phyloP scores from a whole-genome alignment of 1,284 basidiomycete species.

The Trichosporon sp. region DNA sequence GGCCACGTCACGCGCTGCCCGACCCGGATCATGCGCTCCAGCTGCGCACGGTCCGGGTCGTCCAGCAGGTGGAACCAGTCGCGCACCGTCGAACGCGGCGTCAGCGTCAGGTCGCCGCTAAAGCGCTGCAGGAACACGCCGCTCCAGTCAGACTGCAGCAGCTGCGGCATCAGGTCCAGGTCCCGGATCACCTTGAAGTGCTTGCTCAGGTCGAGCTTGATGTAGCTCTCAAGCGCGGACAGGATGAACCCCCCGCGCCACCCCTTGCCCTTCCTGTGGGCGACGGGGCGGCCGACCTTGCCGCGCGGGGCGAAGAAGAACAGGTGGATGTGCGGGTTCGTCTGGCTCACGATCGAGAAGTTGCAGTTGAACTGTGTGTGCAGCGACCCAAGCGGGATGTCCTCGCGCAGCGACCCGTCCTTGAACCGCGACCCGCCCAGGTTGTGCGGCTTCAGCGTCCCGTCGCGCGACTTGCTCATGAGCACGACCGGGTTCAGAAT shows the following conservation, averaged over 20 bases:
- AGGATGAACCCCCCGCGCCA: conserved; percentile 96
- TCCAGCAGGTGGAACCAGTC: conserved; percentile 81
- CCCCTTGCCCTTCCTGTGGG: conserved; percentile 45
- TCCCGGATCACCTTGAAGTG: conserved; percentile 94
- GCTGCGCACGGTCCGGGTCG: conserved; percentile 73
- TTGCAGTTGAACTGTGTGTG: conserved; percentile 96
- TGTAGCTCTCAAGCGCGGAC: conserved; percentile 84
- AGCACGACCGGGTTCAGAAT: conserved; percentile 61
- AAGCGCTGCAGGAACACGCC: conserved; percentile 77
- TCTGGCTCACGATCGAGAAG: conserved; percentile 86
- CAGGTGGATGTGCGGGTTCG: conserved; percentile 96
- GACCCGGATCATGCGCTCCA: conserved; percentile 76
- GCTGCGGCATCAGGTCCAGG: conserved; percentile 77
- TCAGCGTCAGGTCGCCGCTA: conserved; percentile 58
- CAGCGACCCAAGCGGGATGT: conserved; percentile 87
- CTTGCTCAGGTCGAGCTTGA: conserved; percentile 90
- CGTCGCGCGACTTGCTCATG: conserved; percentile 85
- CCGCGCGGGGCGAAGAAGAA: conserved; percentile 96
- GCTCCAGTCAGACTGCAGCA: conserved; percentile 91
- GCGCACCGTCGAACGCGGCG: conserved; percentile 73
- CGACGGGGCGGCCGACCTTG: conserved; percentile 63
- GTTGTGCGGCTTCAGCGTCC: conserved; percentile 83
- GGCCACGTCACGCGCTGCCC: conserved; percentile 94
- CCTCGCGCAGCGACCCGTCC: conserved; percentile 83
- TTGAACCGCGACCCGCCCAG: conserved; percentile 83